Percentiles rank a stretch among this genome's conserved stretches.
phyloP scores from a whole-genome alignment of 176 grass and related monocot species.

The Carex littledalei region DNA sequence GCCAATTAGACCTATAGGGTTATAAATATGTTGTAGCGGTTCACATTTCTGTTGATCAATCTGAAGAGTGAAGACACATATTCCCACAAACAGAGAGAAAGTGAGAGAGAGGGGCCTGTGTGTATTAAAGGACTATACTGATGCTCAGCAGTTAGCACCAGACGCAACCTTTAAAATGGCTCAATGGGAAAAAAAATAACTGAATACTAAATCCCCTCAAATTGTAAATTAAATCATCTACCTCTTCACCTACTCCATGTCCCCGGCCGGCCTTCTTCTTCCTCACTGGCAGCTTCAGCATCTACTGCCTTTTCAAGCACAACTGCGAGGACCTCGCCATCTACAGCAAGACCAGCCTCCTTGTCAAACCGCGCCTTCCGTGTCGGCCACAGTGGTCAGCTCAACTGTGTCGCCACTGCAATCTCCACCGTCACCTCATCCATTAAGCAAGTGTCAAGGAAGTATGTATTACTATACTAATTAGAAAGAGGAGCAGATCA shows the following conservation, averaged over 20 bases:
- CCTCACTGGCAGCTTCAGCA: constrained; percentile 53
- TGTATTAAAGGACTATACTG: constrained; percentile 16
- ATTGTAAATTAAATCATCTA: constrained; percentile 16
- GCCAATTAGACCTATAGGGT: too few species aligned
- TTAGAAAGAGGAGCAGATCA: too few species aligned
- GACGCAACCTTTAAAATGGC: too few species aligned
- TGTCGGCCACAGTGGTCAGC: constrained; percentile 67
- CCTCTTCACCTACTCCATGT: constrained; percentile 50
- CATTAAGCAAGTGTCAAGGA: not conserved
- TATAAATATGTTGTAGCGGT: too few species aligned
- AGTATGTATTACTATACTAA: not conserved
- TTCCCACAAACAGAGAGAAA: too few species aligned
- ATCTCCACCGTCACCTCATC: constrained; percentile 42
- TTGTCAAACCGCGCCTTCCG: constrained; percentile 54
- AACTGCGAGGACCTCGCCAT: constrained; percentile 86
- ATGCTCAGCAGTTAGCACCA: not conserved
- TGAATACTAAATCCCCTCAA: not conserved
- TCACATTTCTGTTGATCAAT: too few species aligned
- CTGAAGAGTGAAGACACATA: too few species aligned
- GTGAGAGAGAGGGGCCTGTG: too few species aligned
- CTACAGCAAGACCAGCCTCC: constrained; percentile 76
- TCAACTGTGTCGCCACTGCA: constrained; percentile 42
- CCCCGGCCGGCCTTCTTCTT: constrained; percentile 54
- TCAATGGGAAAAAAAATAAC: too few species aligned
- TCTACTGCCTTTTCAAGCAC: constrained; percentile 76